Base-by-base conservation (phyloP, 192 early-diverging fungal species). In the Thamnidium elegans region DNA sequence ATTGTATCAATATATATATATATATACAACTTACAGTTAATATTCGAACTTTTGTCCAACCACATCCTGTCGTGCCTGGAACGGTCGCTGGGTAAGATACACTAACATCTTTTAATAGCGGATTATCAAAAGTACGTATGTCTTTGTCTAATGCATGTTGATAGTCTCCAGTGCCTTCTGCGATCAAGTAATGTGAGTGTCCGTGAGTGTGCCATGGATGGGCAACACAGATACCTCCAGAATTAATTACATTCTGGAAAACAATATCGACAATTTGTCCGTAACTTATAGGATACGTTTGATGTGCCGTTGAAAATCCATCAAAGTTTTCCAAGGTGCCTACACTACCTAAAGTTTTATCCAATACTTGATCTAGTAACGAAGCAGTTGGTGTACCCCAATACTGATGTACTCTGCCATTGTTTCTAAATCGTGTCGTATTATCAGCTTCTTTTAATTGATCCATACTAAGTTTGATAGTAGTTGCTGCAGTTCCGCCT, bases 191-290 rank as follows among this genome's bases (percentile, higher is more conserved):
- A 66, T 67, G 65, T 3, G 21, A 34, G 13, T 62, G 45, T 11
- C 70, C 70, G 46, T 67, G 70, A 7, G 65, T 48, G 45, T 71
- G 70, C 70, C 70, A 67, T 20, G 70, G 64, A 39, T 72, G 70
- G 31, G 0, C 36, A 15, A 39, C 42, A 47, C 63, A 71, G 15
- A 21, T 1, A 6, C 31, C 62, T 20, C n/a, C 20, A 15, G 17
- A 32, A n/a, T 20, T 42, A 17, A 54, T 19, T 3, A n/a, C 55
- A 44, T 50, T 65, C 51, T 71, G 69, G 20, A 65, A 39, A 7
- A 71, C 69, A 10, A 71, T 20, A 32, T 71, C 69, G n/a, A 71
- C 36, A 20, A 59, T 21, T 14, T 65, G 31, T 11, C n/a, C n/a
- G 13, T 58, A 43, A 2, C 17, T 11, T 13, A 65, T 13, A 3